Base-by-base conservation (phyloP, 768 basidiomycete species). In the Pulveroboletus sp. region DNA sequence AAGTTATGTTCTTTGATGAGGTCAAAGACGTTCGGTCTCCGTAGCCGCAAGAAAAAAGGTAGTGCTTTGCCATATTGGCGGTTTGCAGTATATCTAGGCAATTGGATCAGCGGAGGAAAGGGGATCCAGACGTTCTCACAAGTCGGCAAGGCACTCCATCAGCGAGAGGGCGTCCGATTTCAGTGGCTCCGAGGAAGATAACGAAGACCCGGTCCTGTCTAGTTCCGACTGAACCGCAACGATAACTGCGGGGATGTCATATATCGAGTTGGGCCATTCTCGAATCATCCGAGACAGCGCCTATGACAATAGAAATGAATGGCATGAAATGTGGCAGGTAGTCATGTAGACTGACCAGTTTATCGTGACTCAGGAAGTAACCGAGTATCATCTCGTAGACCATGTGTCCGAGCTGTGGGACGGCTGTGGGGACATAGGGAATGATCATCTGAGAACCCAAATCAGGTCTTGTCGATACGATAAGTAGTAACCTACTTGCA, bases 371-470 rank as follows among this genome's bases (percentile, higher is more conserved):
- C 23, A 98, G 69, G 66, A 92, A 89, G 64, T 97, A 80, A 0
- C 84, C 92, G 7, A 99, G 77, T 37, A 98, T 83, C 88, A 97
- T 92, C 66, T 95, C 94, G 66, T 98, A 99, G 3, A 95, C 89
- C 24, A 94, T 63, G 57, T 84, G 84, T 32, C 85, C 82, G 11
- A 98, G 77, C 43, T 83, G 84, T 0, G 94, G 95, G 5, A 80
- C 71, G 34, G 85, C 78, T 1, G 87, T 94, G 0, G 97, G 97
- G 0, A 97, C 80, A 59, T 80, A 86, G 0, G 94, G 94, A 33
- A 97, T 94, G 50, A 97, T 89, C 6, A 80, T 75, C 91, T 95
- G 55, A 6, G 29, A 45, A 35, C 49, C 16, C 37, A 49, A 39
- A 27, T 36, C 8, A 40, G 13, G n/a, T 23, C 31, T 42, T 36